These are phyloP conservation scores for Mortierella sp. DNA, from an alignment of 371 early-diverging fungal species.

Conservation along the genomic window DNA sequence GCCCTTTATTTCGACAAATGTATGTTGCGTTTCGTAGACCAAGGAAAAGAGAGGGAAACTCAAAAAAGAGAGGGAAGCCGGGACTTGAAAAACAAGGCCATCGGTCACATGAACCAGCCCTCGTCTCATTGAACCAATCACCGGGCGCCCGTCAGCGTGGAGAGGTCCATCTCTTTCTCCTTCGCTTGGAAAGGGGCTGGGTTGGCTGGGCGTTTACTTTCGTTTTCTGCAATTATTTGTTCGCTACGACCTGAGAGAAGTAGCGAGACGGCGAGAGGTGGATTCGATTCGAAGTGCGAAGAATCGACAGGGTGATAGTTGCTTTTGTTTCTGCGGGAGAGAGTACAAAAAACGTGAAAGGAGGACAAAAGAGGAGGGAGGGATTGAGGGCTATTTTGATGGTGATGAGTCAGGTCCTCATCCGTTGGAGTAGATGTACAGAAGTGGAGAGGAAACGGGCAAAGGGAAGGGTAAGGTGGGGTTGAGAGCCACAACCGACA, in stretches of 20 bases:
- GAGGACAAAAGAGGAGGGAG: not conserved
- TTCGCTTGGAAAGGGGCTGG: not conserved
- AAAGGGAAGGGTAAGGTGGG: slow-evolving; percentile 1
- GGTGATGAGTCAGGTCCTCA: slow-evolving; percentile 4
- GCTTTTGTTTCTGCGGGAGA: too few species aligned
- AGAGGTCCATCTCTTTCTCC: not conserved
- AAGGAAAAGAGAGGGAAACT: not conserved
- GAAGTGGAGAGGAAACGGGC: not conserved
- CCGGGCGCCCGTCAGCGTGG: not conserved
- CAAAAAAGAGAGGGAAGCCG: not conserved
- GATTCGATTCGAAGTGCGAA: too few species aligned
- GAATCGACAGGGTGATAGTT: too few species aligned
- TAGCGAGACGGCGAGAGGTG: too few species aligned
- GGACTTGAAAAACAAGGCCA: slow-evolving; percentile 2
- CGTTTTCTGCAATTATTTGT: not conserved
- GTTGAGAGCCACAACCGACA: not conserved
- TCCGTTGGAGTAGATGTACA: not conserved
- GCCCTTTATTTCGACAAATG: not conserved
- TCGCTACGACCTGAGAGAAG: too few species aligned
- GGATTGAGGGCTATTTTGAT: not conserved
- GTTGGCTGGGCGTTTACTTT: not conserved
- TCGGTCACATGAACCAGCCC: slow-evolving; percentile 6
- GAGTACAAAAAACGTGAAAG: not conserved
- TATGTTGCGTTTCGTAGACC: not conserved
- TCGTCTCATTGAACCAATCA: not conserved